Base-by-base conservation (phyloP, 441 rosid species). In the Isatis lusitanica region DNA sequence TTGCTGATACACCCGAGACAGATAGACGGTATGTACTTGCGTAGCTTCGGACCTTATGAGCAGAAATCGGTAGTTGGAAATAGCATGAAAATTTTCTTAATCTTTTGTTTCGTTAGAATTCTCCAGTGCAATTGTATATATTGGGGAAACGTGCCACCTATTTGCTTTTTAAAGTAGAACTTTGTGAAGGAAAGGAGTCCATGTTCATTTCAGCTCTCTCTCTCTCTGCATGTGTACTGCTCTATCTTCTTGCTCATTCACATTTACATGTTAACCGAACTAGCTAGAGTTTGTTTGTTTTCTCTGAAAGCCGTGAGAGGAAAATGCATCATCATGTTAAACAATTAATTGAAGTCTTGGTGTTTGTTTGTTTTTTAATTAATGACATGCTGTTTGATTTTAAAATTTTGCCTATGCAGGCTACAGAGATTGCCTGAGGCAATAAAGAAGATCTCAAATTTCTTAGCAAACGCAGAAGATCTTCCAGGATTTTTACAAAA, bases 401-500 rank as follows among this genome's bases (percentile, higher is more conserved):
- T 24, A 68, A 5, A 35, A 28, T 61, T 52, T 60, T 66, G 40
- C 46, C 64, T 80, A 53, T 80, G 63, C 89, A 96, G 99, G 90
- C 79, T 96, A 78, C 86, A 83, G 64, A 83, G 88, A 85, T 92
- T 92, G 55, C 98, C 98, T 13, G 86, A 78, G 71, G 85, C 91
- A 87, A 84, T 92, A 74, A 94, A 85, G 82, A 89, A 94, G 81
- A 89, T 96, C 63, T 83, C 98, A 59, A 82, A 85, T 79, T 90
- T 90, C 78, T 86, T 93, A 77, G 92, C 97, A 48, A 86, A 89
- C 63, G 81, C 83, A 17, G 96, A 96, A 76, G 97, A 92, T 82
- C 96, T 92, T 79, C 85, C 97, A 48, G 85, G 84, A 62, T 96
- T 96, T 81, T 81, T 96, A 82, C 90, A 93, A 84, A 90, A 88